Evolutionary conservation across 2,329 filamentous ascomycete genomes (phyloP).

Genomic region (Hypomyces perniciosus): DNA sequence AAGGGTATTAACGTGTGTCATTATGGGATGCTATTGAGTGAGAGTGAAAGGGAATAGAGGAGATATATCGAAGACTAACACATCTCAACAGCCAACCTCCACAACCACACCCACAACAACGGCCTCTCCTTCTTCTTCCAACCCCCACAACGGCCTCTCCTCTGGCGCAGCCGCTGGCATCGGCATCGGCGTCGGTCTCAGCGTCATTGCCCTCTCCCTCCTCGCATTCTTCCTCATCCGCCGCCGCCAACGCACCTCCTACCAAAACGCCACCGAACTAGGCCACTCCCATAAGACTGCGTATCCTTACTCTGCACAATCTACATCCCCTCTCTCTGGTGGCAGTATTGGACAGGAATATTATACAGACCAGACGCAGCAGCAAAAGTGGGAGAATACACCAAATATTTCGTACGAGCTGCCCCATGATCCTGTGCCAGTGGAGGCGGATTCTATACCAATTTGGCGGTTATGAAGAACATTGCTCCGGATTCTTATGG

Average conservation of each 20-base stretch:
- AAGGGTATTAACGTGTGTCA: no score
- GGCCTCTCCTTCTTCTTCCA: background rate
- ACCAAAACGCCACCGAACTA: background rate
- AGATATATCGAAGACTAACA: background rate
- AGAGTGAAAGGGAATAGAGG: no score
- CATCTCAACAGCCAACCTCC: constrained; percentile 1
- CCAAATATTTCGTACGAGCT: constrained; percentile 7
- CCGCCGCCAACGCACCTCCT: constrained; percentile 11
- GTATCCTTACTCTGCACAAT: background rate
- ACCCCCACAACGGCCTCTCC: constrained; percentile 18
- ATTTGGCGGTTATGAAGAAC: background rate
- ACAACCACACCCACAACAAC: background rate
- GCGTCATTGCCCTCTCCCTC: constrained; percentile 19
- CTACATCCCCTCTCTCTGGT: background rate
- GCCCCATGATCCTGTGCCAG: constrained; percentile 4
- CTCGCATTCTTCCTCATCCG: constrained; percentile 24
- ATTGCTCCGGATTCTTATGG: no score
- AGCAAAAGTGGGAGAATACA: background rate
- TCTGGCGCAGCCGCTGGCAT: constrained; percentile 26
- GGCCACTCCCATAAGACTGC: background rate
- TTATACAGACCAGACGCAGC: background rate
- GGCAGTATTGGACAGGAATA: background rate
- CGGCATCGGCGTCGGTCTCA: constrained; percentile 24
- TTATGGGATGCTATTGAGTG: no score
- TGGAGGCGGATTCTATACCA: background rate